These are phyloP conservation scores for Elongisporangium prolatum DNA, from an alignment of 352 stramenopile genomes.

Conservation along the genomic window DNA sequence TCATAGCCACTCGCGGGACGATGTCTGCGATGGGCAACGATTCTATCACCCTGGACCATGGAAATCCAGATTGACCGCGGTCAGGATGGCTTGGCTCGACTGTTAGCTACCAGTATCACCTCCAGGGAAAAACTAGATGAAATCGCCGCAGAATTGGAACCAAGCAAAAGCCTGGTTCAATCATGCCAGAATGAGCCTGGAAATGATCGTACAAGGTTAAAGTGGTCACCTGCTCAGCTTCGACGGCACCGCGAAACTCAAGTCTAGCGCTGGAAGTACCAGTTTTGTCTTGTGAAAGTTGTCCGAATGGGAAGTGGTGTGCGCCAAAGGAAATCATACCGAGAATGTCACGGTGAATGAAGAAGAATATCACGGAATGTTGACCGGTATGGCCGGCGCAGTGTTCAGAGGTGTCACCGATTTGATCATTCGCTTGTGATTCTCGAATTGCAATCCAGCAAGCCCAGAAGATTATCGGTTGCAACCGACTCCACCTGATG, in stretches of 20 bases:
- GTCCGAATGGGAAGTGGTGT: not conserved
- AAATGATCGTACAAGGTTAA: no score
- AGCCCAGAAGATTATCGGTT: not conserved
- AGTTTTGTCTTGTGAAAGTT: not conserved
- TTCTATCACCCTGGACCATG: conserved; percentile 5
- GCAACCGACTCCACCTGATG: not conserved
- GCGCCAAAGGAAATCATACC: not conserved
- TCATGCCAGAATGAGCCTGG: not conserved
- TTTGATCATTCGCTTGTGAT: not conserved
- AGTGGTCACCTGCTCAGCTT: no score
- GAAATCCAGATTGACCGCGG: no score
- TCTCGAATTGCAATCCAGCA: not conserved
- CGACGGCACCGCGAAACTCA: no score
- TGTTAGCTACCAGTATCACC: no score
- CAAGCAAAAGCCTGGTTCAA: no score
- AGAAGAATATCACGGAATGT: conserved; percentile 1
- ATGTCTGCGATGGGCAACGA: conserved; percentile 5
- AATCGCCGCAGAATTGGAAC: no score
- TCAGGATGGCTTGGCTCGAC: no score
- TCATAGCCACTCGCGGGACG: conserved; percentile 12
- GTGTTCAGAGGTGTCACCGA: not conserved
- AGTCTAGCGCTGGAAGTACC: no score
- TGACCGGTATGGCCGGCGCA: not conserved
- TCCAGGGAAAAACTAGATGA: no score
- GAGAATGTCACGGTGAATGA: conserved; percentile 3